Conservation (phyloP, 208 protist species). For the Leishmania gerbilli region DNA sequence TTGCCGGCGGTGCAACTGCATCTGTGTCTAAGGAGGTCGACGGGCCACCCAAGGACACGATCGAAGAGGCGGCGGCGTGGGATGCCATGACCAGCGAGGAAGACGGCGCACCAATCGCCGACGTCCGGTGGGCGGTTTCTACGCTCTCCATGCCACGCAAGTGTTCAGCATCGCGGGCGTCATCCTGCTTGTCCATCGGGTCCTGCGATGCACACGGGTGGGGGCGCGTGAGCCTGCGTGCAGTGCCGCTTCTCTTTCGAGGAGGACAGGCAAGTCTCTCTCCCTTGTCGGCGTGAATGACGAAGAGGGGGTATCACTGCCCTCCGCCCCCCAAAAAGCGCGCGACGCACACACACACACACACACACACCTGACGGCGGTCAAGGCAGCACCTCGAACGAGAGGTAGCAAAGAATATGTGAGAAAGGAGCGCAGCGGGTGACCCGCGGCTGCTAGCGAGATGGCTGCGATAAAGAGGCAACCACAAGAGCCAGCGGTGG, state of each 20-base stretch:
- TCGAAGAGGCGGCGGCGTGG: not conserved
- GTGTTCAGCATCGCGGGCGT: not conserved
- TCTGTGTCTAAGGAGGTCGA: not conserved
- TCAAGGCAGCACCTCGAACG: not conserved
- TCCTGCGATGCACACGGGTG: not conserved
- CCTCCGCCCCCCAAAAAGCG: too few species aligned
- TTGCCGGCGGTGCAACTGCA: not conserved
- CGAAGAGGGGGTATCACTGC: not conserved
- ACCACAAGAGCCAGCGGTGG: not conserved
- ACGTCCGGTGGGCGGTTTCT: not conserved
- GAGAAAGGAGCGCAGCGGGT: not conserved
- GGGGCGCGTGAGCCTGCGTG: not conserved
- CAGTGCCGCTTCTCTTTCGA: not conserved
- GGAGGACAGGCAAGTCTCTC: not conserved
- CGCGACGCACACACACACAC: too few species aligned
- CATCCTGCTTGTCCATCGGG: not conserved
- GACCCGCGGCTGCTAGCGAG: not conserved
- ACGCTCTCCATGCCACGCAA: not conserved
- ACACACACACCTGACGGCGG: not conserved
- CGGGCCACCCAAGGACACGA: not conserved
- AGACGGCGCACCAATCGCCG: not conserved
- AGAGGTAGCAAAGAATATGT: not conserved
- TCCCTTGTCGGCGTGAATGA: not conserved
- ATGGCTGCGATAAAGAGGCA: not conserved
- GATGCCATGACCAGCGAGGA: slow-evolving; percentile 1